Percentiles rank a stretch among this genome's conserved stretches.
Conservation (phyloP, 495 filamentous ascomycete species). For the Aspergillus bridgeri region DNA sequence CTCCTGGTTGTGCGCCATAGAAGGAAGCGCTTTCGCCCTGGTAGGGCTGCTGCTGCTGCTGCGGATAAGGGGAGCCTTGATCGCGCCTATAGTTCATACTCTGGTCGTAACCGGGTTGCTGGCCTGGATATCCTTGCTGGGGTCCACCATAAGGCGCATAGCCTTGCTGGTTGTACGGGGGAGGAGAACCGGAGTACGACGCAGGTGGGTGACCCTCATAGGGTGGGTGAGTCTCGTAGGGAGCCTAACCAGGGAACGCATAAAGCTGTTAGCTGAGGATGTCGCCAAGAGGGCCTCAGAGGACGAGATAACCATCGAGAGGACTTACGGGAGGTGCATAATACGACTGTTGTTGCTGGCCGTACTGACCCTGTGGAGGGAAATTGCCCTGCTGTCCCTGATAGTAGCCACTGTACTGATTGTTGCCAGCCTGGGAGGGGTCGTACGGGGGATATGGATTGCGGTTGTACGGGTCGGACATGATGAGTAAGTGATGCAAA, state of each 20-base stretch:
- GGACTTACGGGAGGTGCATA: slow-evolving; percentile 27
- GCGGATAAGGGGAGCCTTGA: slow-evolving; percentile 30
- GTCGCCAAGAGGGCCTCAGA: neutral
- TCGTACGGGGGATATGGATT: slow-evolving; percentile 14
- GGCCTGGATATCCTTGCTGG: slow-evolving; percentile 18
- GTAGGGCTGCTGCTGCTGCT: slow-evolving; percentile 20
- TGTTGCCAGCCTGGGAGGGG: slow-evolving; percentile 10
- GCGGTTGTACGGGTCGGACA: slow-evolving; percentile 18
- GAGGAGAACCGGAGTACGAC: slow-evolving; percentile 16
- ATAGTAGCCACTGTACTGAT: slow-evolving; percentile 15
- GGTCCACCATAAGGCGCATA: slow-evolving; percentile 19
- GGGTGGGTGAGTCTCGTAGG: slow-evolving; percentile 24
- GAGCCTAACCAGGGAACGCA: slow-evolving; percentile 15
- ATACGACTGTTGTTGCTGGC: slow-evolving; percentile 27
- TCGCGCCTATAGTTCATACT: slow-evolving; percentile 22
- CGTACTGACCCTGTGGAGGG: slow-evolving; percentile 24
- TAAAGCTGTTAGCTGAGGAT: neutral
- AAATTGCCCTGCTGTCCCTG: slow-evolving; percentile 19
- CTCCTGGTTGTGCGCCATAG: slow-evolving; percentile 15
- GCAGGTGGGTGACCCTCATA: slow-evolving; percentile 23
- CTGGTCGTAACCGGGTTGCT: slow-evolving; percentile 15
- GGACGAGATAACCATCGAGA: neutral
- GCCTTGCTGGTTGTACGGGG: slow-evolving; percentile 20
- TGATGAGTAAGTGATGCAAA: neutral
- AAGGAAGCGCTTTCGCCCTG: slow-evolving; percentile 28